These are phyloP conservation scores for Pelargonium citronellum DNA, from an alignment of 441 rosid genomes.

Conservation along the genomic window DNA sequence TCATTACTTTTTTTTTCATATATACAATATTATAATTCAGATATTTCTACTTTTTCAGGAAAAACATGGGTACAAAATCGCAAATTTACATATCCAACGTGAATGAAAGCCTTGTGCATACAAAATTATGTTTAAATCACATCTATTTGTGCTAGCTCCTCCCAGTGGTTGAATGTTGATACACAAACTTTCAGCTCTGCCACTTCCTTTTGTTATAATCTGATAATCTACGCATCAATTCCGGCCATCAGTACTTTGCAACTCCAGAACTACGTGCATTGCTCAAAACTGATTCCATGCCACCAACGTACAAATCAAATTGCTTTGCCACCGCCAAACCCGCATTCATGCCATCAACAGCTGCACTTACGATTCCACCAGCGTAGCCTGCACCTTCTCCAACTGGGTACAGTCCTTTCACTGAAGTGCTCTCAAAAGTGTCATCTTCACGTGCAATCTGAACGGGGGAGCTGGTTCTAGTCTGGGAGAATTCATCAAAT, in stretches of 20 bases:
- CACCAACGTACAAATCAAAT: slow-evolving; percentile 45
- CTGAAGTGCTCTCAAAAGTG: slow-evolving; percentile 65
- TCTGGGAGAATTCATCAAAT: slow-evolving; percentile 37
- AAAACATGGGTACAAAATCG: too few species aligned
- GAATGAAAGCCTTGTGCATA: too few species aligned
- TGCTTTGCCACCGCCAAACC: slow-evolving; percentile 77
- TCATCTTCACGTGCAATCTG: slow-evolving; percentile 60
- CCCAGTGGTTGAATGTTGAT: too few species aligned
- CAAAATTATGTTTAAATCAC: too few species aligned
- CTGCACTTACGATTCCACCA: slow-evolving; percentile 95
- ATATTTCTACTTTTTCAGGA: too few species aligned
- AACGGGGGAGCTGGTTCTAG: slow-evolving; percentile 84
- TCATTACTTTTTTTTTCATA: too few species aligned
- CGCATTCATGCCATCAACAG: slow-evolving; percentile 82
- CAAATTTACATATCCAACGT: too few species aligned
- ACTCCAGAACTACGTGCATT: slow-evolving; percentile 55
- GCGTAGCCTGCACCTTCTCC: slow-evolving; percentile 99
- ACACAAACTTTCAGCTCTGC: too few species aligned
- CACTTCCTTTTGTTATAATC: not conserved
- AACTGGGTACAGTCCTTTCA: slow-evolving; percentile 76
- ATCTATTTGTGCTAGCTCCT: too few species aligned
- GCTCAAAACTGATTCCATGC: slow-evolving; percentile 55
- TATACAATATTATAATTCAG: too few species aligned
- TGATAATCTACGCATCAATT: not conserved
- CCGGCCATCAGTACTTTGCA: slow-evolving; percentile 32